These are phyloP conservation scores for Ganoderma sinense DNA, from an alignment of 1,284 basidiomycete genomes.

Conservation along the genomic window DNA sequence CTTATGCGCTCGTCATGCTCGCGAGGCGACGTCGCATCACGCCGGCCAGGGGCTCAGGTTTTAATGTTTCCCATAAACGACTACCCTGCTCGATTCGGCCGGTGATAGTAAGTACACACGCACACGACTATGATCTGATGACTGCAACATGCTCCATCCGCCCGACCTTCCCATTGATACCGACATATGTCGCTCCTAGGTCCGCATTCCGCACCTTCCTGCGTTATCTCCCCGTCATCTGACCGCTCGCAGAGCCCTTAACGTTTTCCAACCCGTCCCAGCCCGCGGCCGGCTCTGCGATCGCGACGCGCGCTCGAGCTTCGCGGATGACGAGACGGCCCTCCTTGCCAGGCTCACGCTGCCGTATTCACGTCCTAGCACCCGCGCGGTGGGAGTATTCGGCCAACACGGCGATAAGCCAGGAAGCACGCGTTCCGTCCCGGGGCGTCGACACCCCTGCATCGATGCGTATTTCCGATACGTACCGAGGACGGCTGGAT, in stretches of 20 bases:
- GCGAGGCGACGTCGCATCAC: constrained; percentile 17
- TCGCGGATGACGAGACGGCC: constrained; percentile 27
- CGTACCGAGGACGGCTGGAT: background rate
- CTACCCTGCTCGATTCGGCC: constrained; percentile 35
- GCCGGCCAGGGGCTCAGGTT: constrained; percentile 33
- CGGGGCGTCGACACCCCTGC: constrained; percentile 8
- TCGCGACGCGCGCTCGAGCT: constrained; percentile 25
- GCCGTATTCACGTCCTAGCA: background rate
- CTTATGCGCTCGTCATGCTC: constrained; percentile 2
- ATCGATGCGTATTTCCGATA: constrained; percentile 9
- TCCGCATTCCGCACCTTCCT: constrained; percentile 34
- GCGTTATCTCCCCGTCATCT: constrained; percentile 44
- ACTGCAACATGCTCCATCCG: constrained; percentile 31
- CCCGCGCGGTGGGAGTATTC: constrained; percentile 18
- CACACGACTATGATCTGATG: constrained; percentile 43
- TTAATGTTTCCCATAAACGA: constrained; percentile 40
- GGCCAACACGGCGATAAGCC: constrained; percentile 28
- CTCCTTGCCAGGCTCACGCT: background rate
- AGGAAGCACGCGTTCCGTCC: constrained; percentile 12
- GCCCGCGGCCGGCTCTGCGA: constrained; percentile 16
- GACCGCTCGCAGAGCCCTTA: constrained; percentile 32
- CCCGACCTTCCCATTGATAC: constrained; percentile 31
- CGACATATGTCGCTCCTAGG: constrained; percentile 31
- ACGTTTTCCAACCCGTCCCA: constrained; percentile 9
- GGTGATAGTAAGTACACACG: constrained; percentile 39